Evolutionary conservation across 208 protist genomes (phyloP).

Genomic region (Crithidia expoeki): DNA sequence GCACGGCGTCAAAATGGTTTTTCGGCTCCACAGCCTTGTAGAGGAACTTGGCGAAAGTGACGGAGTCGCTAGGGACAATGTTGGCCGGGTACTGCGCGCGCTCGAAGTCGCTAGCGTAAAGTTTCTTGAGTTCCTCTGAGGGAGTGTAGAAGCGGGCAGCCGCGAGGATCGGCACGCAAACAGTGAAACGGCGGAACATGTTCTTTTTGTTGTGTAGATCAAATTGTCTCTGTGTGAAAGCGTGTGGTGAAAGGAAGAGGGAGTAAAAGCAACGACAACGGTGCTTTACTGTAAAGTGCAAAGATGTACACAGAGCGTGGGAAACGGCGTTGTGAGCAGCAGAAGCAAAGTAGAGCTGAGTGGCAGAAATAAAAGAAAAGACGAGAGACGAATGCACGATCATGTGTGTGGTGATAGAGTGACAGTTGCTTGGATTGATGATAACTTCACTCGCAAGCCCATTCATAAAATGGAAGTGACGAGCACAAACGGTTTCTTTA

Average conservation of each 20-base stretch:
- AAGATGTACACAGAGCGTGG: neutral
- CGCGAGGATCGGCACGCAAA: conserved; percentile 37
- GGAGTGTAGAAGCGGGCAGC: conserved; percentile 86
- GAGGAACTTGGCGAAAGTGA: conserved; percentile 91
- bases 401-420: no score
- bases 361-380: no score
- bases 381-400: no score
- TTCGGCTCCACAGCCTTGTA: conserved; percentile 86
- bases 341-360: neutral
- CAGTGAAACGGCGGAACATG: conserved; percentile 81
- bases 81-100: conserved; percentile 73
- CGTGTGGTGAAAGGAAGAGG: neutral
- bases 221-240: neutral
- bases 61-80: conserved; percentile 88
- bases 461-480: no score
- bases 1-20: conserved; percentile 62
- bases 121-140: conserved; percentile 81
- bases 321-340: neutral
- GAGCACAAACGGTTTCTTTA: no score
- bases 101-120: conserved; percentile 91
- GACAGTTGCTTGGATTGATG: no score
- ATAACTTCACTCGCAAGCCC: no score
- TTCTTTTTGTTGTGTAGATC: neutral
- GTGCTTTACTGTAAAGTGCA: conserved; percentile 11
- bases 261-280: conserved; percentile 13